These are phyloP conservation scores for Epicoccum sorghinum DNA, from an alignment of 2,329 filamentous ascomycete genomes.

Conservation along the genomic window DNA sequence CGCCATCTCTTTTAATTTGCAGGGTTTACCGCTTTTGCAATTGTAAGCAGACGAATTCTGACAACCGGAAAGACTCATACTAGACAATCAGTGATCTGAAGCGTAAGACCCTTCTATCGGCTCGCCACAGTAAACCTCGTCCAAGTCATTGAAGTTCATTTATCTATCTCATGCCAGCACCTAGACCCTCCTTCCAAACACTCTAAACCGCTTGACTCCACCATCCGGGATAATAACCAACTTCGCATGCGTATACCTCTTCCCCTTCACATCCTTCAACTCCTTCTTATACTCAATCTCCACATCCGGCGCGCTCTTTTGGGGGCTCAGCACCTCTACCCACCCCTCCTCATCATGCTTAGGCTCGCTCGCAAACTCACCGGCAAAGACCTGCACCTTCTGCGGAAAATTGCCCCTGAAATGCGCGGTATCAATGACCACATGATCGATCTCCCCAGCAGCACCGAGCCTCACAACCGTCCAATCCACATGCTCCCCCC, in stretches of 20 bases:
- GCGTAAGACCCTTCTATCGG: too few species aligned
- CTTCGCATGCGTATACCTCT: constrained; percentile 80
- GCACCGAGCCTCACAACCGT: constrained; percentile 76
- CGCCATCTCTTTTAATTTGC: too few species aligned
- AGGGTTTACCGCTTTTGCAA: too few species aligned
- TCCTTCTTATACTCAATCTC: constrained; percentile 68
- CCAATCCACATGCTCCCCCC: constrained; percentile 80
- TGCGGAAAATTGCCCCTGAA: constrained; percentile 86
- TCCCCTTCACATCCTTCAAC: constrained; percentile 59
- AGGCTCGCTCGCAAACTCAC: constrained; percentile 64
- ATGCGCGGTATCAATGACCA: constrained; percentile 81
- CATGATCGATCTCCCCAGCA: constrained; percentile 66
- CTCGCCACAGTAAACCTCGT: too few species aligned
- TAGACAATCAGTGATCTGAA: too few species aligned
- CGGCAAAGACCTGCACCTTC: constrained; percentile 70
- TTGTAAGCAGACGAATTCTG: too few species aligned
- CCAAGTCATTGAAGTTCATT: too few species aligned
- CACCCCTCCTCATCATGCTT: constrained; percentile 65
- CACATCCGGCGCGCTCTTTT: constrained; percentile 73
- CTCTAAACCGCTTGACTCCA: constrained; percentile 78
- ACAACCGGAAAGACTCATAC: too few species aligned
- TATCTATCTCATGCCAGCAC: too few species aligned
- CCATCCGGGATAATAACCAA: constrained; percentile 92
- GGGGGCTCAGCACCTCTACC: constrained; percentile 69
- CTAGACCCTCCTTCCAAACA: neutral